A percentile compares a stretch with the other conserved stretches of the same genome.
These are phyloP conservation scores for Purpureocillium lavendulum DNA, from an alignment of 2,329 filamentous ascomycete species.

Conservation along the genomic window DNA sequence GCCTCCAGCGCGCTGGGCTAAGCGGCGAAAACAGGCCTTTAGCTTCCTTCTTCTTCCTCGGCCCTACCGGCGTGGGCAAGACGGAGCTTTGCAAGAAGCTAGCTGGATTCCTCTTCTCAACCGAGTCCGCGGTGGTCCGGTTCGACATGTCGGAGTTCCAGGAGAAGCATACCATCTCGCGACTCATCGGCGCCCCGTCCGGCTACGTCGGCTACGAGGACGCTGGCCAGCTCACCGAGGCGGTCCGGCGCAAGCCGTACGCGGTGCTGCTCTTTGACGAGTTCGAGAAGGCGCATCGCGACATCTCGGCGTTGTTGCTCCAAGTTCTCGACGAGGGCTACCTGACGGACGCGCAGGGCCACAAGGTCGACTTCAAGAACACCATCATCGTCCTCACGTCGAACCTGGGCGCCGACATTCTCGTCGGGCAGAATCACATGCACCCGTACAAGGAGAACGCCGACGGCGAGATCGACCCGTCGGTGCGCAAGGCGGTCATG, in stretches of 20 bases:
- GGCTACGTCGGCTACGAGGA: constrained; percentile 97
- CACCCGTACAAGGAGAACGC: constrained; percentile 55
- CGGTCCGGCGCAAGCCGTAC: constrained; percentile 89
- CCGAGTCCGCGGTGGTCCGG: constrained; percentile 79
- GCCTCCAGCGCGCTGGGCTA: constrained; percentile 85
- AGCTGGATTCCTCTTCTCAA: constrained; percentile 86
- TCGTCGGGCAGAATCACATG: constrained; percentile 65
- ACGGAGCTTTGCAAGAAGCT: constrained; percentile 97
- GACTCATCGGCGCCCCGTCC: constrained; percentile 85
- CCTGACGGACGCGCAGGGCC: constrained; percentile 88
- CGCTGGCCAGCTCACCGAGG: constrained; percentile 90
- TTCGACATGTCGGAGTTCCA: constrained; percentile 99
- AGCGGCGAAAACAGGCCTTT: constrained; percentile 86
- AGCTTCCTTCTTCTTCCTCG: constrained; percentile 95
- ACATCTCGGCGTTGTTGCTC: constrained; percentile 84
- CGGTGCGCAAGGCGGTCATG: constrained; percentile 75
- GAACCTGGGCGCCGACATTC: constrained; percentile 86
- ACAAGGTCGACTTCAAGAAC: constrained; percentile 94
- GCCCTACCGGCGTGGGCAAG: constrained; percentile 93
- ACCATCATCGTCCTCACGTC: constrained; percentile 95
- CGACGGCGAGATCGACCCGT: constrained; percentile 62
- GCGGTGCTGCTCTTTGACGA: constrained; percentile 93
- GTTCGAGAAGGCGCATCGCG: constrained; percentile 94
- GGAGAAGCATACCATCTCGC: constrained; percentile 91
- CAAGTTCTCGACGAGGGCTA: constrained; percentile 96